These are phyloP conservation scores for Ceratobasidium sp. DNA, from an alignment of 1,284 basidiomycete species.

Conservation along the genomic window DNA sequence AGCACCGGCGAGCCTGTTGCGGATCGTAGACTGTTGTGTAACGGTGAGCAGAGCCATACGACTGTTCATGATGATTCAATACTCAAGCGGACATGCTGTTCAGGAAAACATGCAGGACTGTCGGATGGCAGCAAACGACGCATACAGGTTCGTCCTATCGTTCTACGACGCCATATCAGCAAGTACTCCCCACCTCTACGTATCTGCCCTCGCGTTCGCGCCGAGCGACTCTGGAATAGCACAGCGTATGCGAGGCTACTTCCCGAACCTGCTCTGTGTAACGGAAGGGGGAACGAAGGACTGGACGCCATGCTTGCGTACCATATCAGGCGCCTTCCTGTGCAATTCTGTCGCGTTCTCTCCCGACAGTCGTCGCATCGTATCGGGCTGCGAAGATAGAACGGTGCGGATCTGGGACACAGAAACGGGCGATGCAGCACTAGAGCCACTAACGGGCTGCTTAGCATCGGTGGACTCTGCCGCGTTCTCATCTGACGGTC, in stretches of 20 bases:
- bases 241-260: neutral
- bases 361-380: slow-evolving; percentile 10
- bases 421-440: neutral
- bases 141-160: slow-evolving; percentile 11
- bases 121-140: neutral
- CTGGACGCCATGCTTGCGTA: slow-evolving; percentile 7
- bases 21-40: too few relatives aligned
- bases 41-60: neutral
- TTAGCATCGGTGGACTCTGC: neutral
- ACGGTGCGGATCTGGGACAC: slow-evolving; percentile 16
- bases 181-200: slow-evolving; percentile 24
- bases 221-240: neutral
- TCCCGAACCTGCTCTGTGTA: slow-evolving; percentile 3
- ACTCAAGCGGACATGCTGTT: too few relatives aligned
- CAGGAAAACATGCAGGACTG: neutral
- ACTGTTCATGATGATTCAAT: neutral
- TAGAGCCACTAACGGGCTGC: neutral
- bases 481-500: neutral
- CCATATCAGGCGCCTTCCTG: neutral
- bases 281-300: neutral
- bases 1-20: neutral
- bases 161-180: slow-evolving; percentile 24
- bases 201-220: slow-evolving; percentile 28
- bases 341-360: slow-evolving; percentile 37
- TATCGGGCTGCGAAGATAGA: neutral